Evolutionary conservation across 306 rosid genomes (phyloP), one percentile per base, ranked within the genome.

Genomic region (Cucurbita pepo): DNA sequence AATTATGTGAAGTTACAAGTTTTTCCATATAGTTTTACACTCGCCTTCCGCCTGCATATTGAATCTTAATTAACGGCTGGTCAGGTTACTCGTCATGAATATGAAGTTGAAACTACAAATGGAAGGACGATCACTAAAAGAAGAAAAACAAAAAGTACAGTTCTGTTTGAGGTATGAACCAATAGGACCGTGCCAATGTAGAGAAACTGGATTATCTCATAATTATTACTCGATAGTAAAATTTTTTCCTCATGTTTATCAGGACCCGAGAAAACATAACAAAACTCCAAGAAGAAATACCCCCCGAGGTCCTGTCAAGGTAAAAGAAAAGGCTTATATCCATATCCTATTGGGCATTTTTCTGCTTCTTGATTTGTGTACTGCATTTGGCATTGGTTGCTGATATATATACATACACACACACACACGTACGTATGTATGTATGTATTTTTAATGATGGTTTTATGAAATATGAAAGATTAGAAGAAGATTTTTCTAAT

Each of bases 51-150:
- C 56, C 75, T 61, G 47, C 14, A 8, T 15, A 10, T 40, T 38
- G 25, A 71, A 71, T 38, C 11, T 71, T 18, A 54, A 52, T 71
- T 52, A 73, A 83, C 61, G 77, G 69, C 61, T 76, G 67, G 43
- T 62, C 85, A 94, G 99, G 97, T 91, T 71, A 94, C 97, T 79
- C 95, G 80, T 77, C 96, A 59, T 62, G 99, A 94, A 81, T 94
- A 94, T 80, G 95, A 91, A 84, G 96, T 89, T 63, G 97, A 94
- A 84, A 94, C 99, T 81, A 81, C 88, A 67, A 91, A 94, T 82
- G 99, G 99, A 79, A 85, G 95, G 85, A 87, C 92, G 72, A 81
- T 87, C 79, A 89, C 95, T 59, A 94, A 89, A 79, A 85, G 95
- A 85, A 86, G 88, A 79, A 93, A 82, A 87, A 88, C 98, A 79